Percentiles rank a stretch among this genome's conserved stretches.
phyloP scores from a whole-genome alignment of 352 stramenopile genomes.

The Globisporangium polare region DNA sequence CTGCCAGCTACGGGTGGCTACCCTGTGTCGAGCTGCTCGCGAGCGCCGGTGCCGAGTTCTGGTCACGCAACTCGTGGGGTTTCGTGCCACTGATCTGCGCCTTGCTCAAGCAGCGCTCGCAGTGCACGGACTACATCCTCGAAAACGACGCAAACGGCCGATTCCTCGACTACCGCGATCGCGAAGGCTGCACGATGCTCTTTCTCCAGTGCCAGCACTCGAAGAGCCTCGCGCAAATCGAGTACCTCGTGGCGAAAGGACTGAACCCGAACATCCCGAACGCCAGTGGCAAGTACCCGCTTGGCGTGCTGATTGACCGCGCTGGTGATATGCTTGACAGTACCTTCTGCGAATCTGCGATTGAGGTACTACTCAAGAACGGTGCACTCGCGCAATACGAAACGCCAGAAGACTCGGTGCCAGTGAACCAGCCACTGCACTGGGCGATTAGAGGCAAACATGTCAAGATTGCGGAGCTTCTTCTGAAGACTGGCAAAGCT shows the following conservation, averaged over 20 bases:
- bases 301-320: conserved; percentile 49
- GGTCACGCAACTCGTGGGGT: conserved; percentile 67
- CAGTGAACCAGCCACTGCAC: conserved; percentile 41
- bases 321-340: neutral
- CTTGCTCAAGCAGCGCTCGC: conserved; percentile 43
- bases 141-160: conserved; percentile 42
- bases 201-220: conserved; percentile 69
- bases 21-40: conserved; percentile 59
- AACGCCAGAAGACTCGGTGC: conserved; percentile 19
- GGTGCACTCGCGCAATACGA: conserved; percentile 43
- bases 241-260: conserved; percentile 65
- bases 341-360: conserved; percentile 38
- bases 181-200: conserved; percentile 72
- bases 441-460: conserved; percentile 43
- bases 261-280: conserved; percentile 65
- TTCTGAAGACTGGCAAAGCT: conserved; percentile 38
- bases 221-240: conserved; percentile 44
- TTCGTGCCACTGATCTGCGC: conserved; percentile 70
- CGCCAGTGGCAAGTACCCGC: conserved; percentile 41
- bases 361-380: conserved; percentile 48
- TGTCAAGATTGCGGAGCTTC: conserved; percentile 37
- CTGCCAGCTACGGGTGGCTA: conserved; percentile 72
- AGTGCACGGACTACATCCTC: conserved; percentile 59
- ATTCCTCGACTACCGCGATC: conserved; percentile 67
- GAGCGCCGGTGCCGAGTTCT: conserved; percentile 54